phyloP scores from a whole-genome alignment of 2,329 filamentous ascomycete species.

The Didymella exigua region DNA sequence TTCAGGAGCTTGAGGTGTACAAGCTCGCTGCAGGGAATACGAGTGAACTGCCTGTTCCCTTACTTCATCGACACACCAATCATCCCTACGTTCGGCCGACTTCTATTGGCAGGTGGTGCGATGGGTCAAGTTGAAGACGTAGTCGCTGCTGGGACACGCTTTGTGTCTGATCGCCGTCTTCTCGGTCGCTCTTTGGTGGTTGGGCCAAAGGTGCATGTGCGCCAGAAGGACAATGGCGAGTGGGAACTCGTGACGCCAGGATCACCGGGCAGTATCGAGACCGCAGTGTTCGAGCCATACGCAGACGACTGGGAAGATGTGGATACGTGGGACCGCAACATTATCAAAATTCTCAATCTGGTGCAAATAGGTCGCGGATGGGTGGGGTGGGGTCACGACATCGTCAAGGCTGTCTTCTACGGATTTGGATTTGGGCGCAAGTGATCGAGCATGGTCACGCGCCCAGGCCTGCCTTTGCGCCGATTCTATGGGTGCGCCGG shows the following conservation, averaged over 20 bases:
- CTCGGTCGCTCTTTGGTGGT: slow-evolving; percentile 63
- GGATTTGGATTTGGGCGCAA: slow-evolving; percentile 28
- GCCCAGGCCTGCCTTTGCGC: not conserved
- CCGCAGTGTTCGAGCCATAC: slow-evolving; percentile 66
- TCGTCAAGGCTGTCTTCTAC: slow-evolving; percentile 41
- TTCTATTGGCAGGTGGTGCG: slow-evolving; percentile 62
- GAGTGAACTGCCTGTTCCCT: slow-evolving; percentile 70
- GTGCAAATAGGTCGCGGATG: slow-evolving; percentile 59
- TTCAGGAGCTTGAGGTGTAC: slow-evolving; percentile 64
- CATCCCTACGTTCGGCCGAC: slow-evolving; percentile 53
- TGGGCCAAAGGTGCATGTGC: slow-evolving; percentile 60
- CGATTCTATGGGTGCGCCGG: slow-evolving; percentile 4
- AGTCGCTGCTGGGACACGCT: slow-evolving; percentile 66
- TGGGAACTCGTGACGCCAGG: slow-evolving; percentile 37
- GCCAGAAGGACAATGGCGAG: slow-evolving; percentile 48
- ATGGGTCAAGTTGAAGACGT: slow-evolving; percentile 64
- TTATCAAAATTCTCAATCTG: slow-evolving; percentile 61
- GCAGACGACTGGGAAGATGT: slow-evolving; percentile 63
- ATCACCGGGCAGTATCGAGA: slow-evolving; percentile 44
- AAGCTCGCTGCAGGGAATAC: slow-evolving; percentile 57
- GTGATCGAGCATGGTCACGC: slow-evolving; percentile 9
- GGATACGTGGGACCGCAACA: slow-evolving; percentile 62
- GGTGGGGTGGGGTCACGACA: slow-evolving; percentile 55
- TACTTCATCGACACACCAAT: slow-evolving; percentile 72
- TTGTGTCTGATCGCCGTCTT: slow-evolving; percentile 64